Evolutionary conservation across 139 green algal genomes (phyloP), one percentile per base, ranked within the genome.

Genomic region (Deuterostichococcus epilithicus): DNA sequence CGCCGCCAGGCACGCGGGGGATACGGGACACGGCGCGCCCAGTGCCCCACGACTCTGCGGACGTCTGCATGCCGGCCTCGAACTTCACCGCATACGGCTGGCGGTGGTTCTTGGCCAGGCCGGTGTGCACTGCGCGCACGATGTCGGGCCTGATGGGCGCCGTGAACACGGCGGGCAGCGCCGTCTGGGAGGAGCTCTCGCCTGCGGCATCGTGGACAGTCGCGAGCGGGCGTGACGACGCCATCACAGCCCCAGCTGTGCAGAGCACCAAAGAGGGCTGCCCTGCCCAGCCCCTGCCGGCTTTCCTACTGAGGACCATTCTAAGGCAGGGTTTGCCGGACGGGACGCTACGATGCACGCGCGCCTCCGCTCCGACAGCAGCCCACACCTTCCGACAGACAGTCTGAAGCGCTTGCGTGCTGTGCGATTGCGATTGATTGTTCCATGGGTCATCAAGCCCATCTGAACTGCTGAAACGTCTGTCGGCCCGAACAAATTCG

Each of bases 1-100:
- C 94, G 79, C 91, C 94, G 66, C 95, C 96, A 45, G 96, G 96
- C 52, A 99, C 96, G 89, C 96, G 96, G 30, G 96, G 96, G 84
- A 99, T 99, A 96, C 96, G 96, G 33, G 96, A 99, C 81, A 99
- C 96, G 65, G 96, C 96, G 72, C 96, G 93, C 68, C 96, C 96
- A 44, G 96, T 99, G 69, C 96, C 96, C 96, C 96, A 99, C 1
- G 96, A 99, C 90, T 98, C 96, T 72, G 96, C 96, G 36, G 94
- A 90, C 22, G 94, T 99, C 91, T 99, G 94, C 84, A 97, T 92
- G 75, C 96, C 96, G 44, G 96, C 96, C 78, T 94, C 91, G 70
- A 86, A 83, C 79, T 81, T 92, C 74, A 99, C 95, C 58, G 96
- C 91, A 83, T 99, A 98, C n/a, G 96, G 78, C 92, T 99, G 96